Base-by-base conservation (phyloP, 345 rosid species). In the Cardamine occulta region DNA sequence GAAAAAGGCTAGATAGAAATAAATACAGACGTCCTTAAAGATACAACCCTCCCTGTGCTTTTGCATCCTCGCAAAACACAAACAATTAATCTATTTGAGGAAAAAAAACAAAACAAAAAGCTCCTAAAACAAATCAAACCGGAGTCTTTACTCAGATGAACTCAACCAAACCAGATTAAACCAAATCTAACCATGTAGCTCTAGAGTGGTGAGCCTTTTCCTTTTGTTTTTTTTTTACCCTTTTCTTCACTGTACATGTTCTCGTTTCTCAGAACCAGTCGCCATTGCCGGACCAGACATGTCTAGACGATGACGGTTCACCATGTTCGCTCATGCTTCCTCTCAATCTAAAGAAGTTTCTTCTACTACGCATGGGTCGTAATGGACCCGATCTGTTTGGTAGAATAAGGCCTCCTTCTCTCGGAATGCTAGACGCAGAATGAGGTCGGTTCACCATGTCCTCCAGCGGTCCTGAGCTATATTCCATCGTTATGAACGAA, bases 241-340 rank as follows among this genome's bases (percentile, higher is more conserved):
- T 48, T 74, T 37, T 68, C 65, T 70, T 63, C 52, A 45, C 80
- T 77, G 72, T 77, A 77, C 80, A 77, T 26, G 56, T 69, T 45
- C 52, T 56, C 62, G 29, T 56, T 71, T 56, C 72, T 78, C 52
- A 78, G 56, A 52, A 55, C 81, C 77, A 78, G 44, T 72, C 77
- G 7, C 73, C 69, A 49, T 63, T 77, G 10, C 63, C 77, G 5
- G 81, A 57, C 81, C 81, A 72, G 44, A 72, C 51, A 45, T 71
- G 74, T 72, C 78, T 78, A 8, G 81, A 66, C 9, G 82, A 73
- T 15, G 74, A 67, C 3, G 79, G 90, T 52, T 85, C 89, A 26
- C 99, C 98, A 15, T 93, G 98, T 82, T 96, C 99, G 17, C 99
- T 96, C 86, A 88, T 84, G 69, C 99, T 93, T 71, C 96, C 99